phyloP scores from a whole-genome alignment of 257 asterid species.

The Anisodus tanguticus region DNA sequence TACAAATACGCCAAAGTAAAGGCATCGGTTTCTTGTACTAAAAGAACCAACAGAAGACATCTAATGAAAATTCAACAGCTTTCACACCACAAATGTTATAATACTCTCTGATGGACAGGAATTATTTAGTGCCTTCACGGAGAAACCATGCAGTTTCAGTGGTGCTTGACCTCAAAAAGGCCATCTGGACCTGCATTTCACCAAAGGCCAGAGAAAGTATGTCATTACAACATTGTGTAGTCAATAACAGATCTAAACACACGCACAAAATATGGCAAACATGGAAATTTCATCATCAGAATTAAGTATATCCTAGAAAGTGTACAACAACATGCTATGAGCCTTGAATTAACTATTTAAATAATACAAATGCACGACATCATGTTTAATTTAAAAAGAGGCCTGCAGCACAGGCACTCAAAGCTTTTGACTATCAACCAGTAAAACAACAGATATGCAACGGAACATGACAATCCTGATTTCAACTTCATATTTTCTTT shows the following conservation, averaged over 20 bases:
- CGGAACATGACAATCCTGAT: neutral
- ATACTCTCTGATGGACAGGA: neutral
- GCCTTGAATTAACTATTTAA: neutral
- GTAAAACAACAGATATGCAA: neutral
- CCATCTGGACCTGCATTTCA: conserved; percentile 83
- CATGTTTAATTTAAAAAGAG: neutral
- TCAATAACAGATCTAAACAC: neutral
- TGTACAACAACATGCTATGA: neutral
- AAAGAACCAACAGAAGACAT: conserved; percentile 20
- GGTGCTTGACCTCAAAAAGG: conserved; percentile 66
- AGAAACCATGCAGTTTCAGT: conserved; percentile 27
- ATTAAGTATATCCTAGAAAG: neutral
- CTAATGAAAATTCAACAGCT: conserved; percentile 5
- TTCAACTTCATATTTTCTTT: neutral
- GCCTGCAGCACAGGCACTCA: neutral
- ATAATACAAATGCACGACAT: neutral
- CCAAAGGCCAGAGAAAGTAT: conserved; percentile 18
- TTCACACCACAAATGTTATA: conserved; percentile 32
- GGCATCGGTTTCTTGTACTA: neutral
- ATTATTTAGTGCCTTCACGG: conserved; percentile 17
- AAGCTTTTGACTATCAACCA: neutral
- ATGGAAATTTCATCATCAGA: conserved; percentile 12
- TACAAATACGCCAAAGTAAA: neutral
- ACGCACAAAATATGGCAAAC: conserved; percentile 3
- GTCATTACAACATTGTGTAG: neutral